phyloP scores from a whole-genome alignment of 176 grass and related monocot genomes.

The Hsuehochloa calcarea region DNA sequence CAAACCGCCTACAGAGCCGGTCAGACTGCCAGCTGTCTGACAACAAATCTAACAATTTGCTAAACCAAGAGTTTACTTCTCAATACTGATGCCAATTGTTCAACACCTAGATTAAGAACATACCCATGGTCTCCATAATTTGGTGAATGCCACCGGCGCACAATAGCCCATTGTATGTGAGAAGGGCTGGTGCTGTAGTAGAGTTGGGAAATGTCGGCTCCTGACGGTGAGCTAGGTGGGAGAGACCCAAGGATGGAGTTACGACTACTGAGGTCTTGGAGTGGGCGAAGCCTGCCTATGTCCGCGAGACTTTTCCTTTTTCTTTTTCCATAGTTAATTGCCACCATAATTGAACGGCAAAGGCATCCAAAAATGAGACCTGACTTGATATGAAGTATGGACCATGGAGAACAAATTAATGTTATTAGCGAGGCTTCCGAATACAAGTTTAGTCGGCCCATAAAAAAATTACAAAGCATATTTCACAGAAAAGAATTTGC shows the following conservation, averaged over 20 bases:
- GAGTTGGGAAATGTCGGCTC: not conserved
- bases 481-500: slow-evolving; percentile 45
- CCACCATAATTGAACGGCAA: not conserved
- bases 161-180: not conserved
- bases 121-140: too few species aligned
- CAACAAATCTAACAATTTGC: too few species aligned
- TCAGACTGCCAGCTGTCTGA: too few species aligned
- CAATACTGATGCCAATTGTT: too few species aligned
- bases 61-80: too few species aligned
- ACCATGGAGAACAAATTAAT: not conserved
- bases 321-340: not conserved
- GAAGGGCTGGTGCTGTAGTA: not conserved
- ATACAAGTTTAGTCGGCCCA: not conserved
- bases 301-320: not conserved
- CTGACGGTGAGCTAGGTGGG: not conserved
- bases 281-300: not conserved
- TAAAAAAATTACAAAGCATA: slow-evolving; percentile 36
- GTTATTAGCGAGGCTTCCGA: slow-evolving; percentile 15
- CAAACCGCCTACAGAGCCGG: too few species aligned
- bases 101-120: too few species aligned
- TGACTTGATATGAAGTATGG: not conserved
- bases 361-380: not conserved
- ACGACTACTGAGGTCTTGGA: too few species aligned
- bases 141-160: not conserved
- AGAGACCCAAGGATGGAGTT: too few species aligned